Conservation (phyloP, 805 yeast species). For the Saccharomyces jurei region DNA sequence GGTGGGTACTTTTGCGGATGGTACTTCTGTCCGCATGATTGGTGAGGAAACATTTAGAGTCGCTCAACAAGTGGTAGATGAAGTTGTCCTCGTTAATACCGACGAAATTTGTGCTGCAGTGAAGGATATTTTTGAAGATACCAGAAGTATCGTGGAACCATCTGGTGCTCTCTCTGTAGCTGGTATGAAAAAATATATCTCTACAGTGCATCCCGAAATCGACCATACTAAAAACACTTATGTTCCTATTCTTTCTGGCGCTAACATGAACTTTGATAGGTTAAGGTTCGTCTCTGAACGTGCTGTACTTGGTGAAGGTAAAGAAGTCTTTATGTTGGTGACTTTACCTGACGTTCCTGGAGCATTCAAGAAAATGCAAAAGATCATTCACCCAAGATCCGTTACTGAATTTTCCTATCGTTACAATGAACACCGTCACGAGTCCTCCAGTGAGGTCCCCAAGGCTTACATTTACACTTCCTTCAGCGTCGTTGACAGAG, state of each 20-base stretch:
- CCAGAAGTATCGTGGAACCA: slow-evolving; percentile 90
- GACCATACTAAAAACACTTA: slow-evolving; percentile 66
- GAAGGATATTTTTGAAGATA: slow-evolving; percentile 92
- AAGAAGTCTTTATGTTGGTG: slow-evolving; percentile 84
- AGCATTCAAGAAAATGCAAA: slow-evolving; percentile 70
- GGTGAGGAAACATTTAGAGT: slow-evolving; percentile 91
- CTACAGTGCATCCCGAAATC: slow-evolving; percentile 50
- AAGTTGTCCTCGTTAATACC: slow-evolving; percentile 72
- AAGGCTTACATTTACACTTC: slow-evolving; percentile 80
- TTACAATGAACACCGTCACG: slow-evolving; percentile 39
- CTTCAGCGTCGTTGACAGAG: slow-evolving; percentile 72
- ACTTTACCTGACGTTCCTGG: slow-evolving; percentile 93
- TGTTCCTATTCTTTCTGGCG: slow-evolving; percentile 86
- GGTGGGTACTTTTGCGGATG: slow-evolving; percentile 98
- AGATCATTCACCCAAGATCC: slow-evolving; percentile 73
- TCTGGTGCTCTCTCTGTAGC: slow-evolving; percentile 96
- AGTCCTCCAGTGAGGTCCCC: slow-evolving; percentile 31
- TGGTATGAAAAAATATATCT: slow-evolving; percentile 78
- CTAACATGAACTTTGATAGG: slow-evolving; percentile 96
- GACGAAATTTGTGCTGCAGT: slow-evolving; percentile 97
- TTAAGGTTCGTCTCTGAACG: slow-evolving; percentile 93
- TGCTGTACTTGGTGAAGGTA: slow-evolving; percentile 97
- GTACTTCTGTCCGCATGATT: slow-evolving; percentile 85
- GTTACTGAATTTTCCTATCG: slow-evolving; percentile 95
- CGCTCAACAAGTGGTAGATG: slow-evolving; percentile 75